Percentiles rank a stretch among this genome's conserved stretches.
These are phyloP conservation scores for Aureobasidium uvarum DNA, from an alignment of 2,329 filamentous ascomycete genomes.

Conservation along the genomic window DNA sequence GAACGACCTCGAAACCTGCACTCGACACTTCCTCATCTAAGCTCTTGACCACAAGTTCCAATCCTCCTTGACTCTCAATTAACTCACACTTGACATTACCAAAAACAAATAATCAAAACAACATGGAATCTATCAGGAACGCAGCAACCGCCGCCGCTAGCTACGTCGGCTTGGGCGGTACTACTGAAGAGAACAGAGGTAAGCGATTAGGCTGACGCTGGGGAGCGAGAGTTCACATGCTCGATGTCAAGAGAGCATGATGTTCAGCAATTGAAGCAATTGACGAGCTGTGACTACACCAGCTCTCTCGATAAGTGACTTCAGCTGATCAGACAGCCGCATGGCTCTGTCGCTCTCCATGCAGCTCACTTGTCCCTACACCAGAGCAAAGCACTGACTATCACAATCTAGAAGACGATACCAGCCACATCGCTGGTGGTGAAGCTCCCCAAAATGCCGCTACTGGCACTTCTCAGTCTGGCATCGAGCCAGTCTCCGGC, in stretches of 20 bases:
- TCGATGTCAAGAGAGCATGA: not conserved
- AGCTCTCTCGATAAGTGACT: not conserved
- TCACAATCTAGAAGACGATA: not conserved
- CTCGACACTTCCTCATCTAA: not conserved
- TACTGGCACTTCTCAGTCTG: constrained; percentile 35
- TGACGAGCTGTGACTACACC: not conserved
- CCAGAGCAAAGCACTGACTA: not conserved
- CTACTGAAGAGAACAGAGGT: constrained; percentile 19
- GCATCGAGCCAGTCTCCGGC: constrained; percentile 70
- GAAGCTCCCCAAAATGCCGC: constrained; percentile 18
- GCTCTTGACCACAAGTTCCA: not conserved
- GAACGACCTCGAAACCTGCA: constrained; percentile 22
- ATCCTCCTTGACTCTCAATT: not conserved
- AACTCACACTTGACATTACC: not conserved
- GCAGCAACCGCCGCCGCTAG: constrained; percentile 22
- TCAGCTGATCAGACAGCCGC: not conserved
- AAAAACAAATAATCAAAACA: constrained; percentile 2
- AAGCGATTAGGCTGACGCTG: not conserved
- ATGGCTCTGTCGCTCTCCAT: not conserved
- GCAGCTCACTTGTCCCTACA: not conserved
- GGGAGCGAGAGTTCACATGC: not conserved
- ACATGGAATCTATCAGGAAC: constrained; percentile 26
- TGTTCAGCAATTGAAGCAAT: not conserved
- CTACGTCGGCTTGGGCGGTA: constrained; percentile 13
- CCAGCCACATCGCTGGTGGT: constrained; percentile 17